Evolutionary conservation across 805 yeast species (phyloP).

Genomic region (Suhomyces tanzawaensis): DNA sequence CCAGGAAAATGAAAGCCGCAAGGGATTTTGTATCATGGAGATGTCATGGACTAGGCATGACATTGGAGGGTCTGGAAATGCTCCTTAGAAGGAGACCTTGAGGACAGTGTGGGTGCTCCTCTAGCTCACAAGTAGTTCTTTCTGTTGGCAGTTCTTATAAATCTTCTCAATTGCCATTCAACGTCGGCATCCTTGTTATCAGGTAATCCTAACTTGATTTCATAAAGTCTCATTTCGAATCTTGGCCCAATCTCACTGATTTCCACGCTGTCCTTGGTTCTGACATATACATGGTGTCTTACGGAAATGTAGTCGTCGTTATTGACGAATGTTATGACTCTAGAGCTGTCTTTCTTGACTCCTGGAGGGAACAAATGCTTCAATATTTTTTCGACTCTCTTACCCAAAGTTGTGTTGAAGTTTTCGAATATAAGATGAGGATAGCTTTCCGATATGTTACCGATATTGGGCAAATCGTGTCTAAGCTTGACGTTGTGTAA

Average conservation of each 20-base stretch:
- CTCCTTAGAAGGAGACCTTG: too few species aligned
- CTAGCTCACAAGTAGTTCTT: constrained; percentile 65
- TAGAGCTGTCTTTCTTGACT: constrained; percentile 81
- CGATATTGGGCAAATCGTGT: constrained; percentile 84
- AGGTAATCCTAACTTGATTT: constrained; percentile 81
- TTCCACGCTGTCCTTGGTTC: constrained; percentile 84
- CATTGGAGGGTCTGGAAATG: too few species aligned
- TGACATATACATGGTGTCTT: constrained; percentile 91
- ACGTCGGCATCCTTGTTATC: constrained; percentile 96
- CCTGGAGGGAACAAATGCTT: constrained; percentile 96
- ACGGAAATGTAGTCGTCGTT: constrained; percentile 90
- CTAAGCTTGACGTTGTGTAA: constrained; percentile 91
- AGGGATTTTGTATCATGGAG: too few species aligned
- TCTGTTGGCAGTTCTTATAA: constrained; percentile 92
- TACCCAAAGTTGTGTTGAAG: constrained; percentile 76
- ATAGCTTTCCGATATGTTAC: constrained; percentile 85
- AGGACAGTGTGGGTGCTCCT: too few species aligned
- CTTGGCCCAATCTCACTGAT: constrained; percentile 98
- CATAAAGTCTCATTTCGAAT: constrained; percentile 92
- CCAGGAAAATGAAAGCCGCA: too few species aligned
- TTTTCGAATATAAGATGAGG: constrained; percentile 95
- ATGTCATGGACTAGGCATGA: too few species aligned
- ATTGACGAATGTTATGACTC: constrained; percentile 92
- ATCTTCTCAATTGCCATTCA: constrained; percentile 95
- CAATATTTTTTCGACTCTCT: constrained; percentile 73